Percentiles rank a stretch among this genome's conserved stretches.
These are phyloP conservation scores for Cyclotella cryptica DNA, from an alignment of 108 stramenopile genomes.

Conservation along the genomic window DNA sequence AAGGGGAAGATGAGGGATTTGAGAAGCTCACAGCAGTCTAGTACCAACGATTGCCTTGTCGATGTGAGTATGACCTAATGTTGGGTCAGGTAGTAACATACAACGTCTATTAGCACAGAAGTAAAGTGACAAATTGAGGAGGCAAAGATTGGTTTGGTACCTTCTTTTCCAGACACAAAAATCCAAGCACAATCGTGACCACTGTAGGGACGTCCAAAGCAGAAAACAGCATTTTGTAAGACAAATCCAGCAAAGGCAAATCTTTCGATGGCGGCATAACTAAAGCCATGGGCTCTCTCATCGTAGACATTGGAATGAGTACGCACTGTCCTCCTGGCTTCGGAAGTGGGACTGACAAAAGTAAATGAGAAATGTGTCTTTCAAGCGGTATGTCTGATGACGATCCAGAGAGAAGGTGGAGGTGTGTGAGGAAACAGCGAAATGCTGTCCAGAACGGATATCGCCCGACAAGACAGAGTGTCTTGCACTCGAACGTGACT, in stretches of 20 bases:
- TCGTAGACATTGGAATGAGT: conserved; percentile 79
- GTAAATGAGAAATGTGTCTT: conserved; percentile 83
- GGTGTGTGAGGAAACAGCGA: conserved; percentile 81
- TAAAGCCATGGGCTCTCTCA: conserved; percentile 79
- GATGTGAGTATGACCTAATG: conserved; percentile 80
- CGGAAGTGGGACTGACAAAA: conserved; percentile 81
- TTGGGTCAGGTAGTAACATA: background rate
- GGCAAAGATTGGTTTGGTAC: conserved; percentile 25
- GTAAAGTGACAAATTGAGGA: background rate
- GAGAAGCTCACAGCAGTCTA: conserved; percentile 85
- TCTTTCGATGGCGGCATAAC: conserved; percentile 81
- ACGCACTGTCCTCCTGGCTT: conserved; percentile 81
- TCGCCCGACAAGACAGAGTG: conserved; percentile 82
- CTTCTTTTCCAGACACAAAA: conserved; percentile 84
- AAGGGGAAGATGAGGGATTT: conserved; percentile 87
- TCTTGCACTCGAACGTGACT: conserved; percentile 88
- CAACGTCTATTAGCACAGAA: background rate
- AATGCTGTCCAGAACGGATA: conserved; percentile 91
- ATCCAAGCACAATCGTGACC: conserved; percentile 82
- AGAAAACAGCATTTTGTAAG: conserved; percentile 74
- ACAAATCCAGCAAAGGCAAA: conserved; percentile 76
- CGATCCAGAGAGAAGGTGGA: conserved; percentile 79
- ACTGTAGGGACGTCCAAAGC: conserved; percentile 87
- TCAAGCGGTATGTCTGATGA: conserved; percentile 81
- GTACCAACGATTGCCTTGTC: conserved; percentile 74